phyloP scores from a whole-genome alignment of 768 basidiomycete genomes.

The Collybia sordida region DNA sequence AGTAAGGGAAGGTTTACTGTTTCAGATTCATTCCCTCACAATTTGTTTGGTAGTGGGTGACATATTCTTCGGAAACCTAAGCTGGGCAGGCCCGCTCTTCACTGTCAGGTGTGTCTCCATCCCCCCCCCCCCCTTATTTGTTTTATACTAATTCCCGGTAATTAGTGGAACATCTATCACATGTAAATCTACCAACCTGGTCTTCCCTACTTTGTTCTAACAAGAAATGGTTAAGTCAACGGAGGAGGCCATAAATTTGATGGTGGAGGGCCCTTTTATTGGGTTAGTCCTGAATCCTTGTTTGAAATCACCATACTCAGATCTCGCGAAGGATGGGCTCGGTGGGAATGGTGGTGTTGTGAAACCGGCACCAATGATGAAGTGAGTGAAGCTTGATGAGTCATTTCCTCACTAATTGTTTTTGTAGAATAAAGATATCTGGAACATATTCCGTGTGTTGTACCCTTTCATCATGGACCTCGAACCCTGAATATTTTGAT shows the following conservation, averaged over 20 bases:
- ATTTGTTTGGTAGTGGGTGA: slow-evolving; percentile 46
- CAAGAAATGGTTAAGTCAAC: slow-evolving; percentile 26
- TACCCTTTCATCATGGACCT: slow-evolving; percentile 21
- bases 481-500: slow-evolving; percentile 25
- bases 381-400: slow-evolving; percentile 19
- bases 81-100: slow-evolving; percentile 57
- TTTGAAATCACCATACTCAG: not conserved
- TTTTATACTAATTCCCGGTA: not conserved
- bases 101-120: slow-evolving; percentile 37
- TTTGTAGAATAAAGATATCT: slow-evolving; percentile 33
- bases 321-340: slow-evolving; percentile 32
- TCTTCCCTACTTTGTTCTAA: not conserved
- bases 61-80: slow-evolving; percentile 50
- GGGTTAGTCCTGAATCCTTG: slow-evolving; percentile 26
- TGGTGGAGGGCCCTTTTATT: slow-evolving; percentile 43
- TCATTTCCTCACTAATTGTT: not conserved
- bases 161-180: slow-evolving; percentile 46
- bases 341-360: slow-evolving; percentile 35
- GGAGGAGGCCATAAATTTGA: slow-evolving; percentile 41
- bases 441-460: slow-evolving; percentile 31
- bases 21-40: not conserved
- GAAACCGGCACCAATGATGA: slow-evolving; percentile 46
- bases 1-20: slow-evolving; percentile 33
- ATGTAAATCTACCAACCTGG: slow-evolving; percentile 31
- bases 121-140: not conserved